Conservation (phyloP, 495 filamentous ascomycete genomes). For the Penicillium waksmanii region DNA sequence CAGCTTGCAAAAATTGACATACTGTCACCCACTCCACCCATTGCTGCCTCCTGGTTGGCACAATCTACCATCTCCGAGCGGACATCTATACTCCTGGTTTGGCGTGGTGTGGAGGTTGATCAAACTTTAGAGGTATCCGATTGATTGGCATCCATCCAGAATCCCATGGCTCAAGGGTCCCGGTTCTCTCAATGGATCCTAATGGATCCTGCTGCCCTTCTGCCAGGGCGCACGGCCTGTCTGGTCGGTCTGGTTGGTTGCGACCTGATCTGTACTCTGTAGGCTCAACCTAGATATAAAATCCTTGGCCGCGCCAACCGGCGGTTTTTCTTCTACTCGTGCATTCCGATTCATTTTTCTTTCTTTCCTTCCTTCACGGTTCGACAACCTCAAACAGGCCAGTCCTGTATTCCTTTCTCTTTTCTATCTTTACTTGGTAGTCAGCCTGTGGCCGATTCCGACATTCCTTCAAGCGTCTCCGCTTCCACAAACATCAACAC, state of each 20-base stretch:
- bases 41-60: slow-evolving; percentile 4
- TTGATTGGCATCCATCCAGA: slow-evolving; percentile 25
- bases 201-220: not conserved
- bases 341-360: slow-evolving; percentile 34
- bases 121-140: slow-evolving; percentile 27
- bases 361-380: slow-evolving; percentile 24
- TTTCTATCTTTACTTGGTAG: slow-evolving; percentile 26
- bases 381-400: slow-evolving; percentile 40
- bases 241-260: not conserved
- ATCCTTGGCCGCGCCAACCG: slow-evolving; percentile 21
- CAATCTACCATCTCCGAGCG: slow-evolving; percentile 9
- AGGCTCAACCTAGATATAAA: slow-evolving; percentile 25
- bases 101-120: slow-evolving; percentile 15
- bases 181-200: slow-evolving; percentile 1
- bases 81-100: slow-evolving; percentile 2
- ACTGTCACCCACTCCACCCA: slow-evolving; percentile 15
- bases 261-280: not conserved
- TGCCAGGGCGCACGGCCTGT: slow-evolving; percentile 4
- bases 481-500: slow-evolving; percentile 1
- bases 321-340: slow-evolving; percentile 24
- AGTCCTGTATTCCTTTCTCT: slow-evolving; percentile 44
- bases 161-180: slow-evolving; percentile 7
- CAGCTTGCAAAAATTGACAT: slow-evolving; percentile 16
- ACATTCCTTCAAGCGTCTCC: slow-evolving; percentile 32
- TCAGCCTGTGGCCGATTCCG: slow-evolving; percentile 41